Percentiles rank a stretch among this genome's conserved stretches.
Conservation (phyloP, 225 moss, liverwort and hornwort genomes). For the Pseudoscleropodium purum region DNA sequence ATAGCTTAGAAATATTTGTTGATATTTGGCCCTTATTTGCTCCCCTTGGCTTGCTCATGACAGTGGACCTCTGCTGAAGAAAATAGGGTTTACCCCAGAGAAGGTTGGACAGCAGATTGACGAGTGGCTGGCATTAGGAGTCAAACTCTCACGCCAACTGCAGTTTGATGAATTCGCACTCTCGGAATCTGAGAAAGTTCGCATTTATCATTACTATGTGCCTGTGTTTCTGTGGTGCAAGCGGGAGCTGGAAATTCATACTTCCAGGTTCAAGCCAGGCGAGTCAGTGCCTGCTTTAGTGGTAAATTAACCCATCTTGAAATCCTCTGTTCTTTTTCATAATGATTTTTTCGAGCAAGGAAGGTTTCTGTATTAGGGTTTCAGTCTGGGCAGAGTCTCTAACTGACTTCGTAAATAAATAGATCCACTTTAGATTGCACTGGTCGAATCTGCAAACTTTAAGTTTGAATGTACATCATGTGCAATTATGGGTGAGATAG, state of each 20-base stretch:
- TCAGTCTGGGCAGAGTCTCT: background rate
- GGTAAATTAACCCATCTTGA: background rate
- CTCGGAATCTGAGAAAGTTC: constrained; percentile 36
- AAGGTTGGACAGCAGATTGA: constrained; percentile 24
- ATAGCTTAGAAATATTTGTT: background rate
- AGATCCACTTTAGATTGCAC: background rate
- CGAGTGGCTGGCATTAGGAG: constrained; percentile 33
- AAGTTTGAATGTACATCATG: background rate
- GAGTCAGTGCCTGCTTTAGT: constrained; percentile 26
- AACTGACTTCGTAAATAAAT: background rate
- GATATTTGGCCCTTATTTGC: background rate
- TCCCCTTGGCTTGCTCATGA: background rate
- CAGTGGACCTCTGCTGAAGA: constrained; percentile 37
- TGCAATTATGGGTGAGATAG: background rate
- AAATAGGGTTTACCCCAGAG: constrained; percentile 20
- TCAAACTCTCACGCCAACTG: constrained; percentile 36
- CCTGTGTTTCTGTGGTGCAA: constrained; percentile 49
- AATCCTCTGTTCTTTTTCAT: background rate
- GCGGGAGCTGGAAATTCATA: constrained; percentile 28
- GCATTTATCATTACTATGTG: constrained; percentile 49
- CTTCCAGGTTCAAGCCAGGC: constrained; percentile 20
- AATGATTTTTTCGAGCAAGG: background rate
- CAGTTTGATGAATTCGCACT: constrained; percentile 31
- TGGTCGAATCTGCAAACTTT: background rate
- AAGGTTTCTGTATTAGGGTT: background rate